Percentiles rank a stretch among this genome's conserved stretches.
Conservation (phyloP, 768 basidiomycete genomes). For the Lyophyllum decastes region DNA sequence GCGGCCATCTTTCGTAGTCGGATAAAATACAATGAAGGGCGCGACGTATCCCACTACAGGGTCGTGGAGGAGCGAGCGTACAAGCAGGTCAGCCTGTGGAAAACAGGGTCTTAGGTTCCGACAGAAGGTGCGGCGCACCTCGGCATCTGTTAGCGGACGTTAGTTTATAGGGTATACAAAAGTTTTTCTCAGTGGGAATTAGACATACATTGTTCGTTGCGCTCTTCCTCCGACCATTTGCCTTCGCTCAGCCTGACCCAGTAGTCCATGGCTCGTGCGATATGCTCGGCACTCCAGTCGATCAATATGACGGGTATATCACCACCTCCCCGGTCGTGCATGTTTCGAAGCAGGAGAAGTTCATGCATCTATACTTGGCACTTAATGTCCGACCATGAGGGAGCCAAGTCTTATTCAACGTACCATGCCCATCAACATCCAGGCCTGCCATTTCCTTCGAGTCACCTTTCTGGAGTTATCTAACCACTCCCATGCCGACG, state of each 20-base stretch:
- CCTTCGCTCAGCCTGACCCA: neutral
- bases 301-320: conserved; percentile 18
- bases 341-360: conserved; percentile 26
- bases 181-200: no score
- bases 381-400: neutral
- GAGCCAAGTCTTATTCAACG: neutral
- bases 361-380: conserved; percentile 20
- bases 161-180: no score
- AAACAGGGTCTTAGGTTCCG: no score
- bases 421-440: neutral
- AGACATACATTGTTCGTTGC: no score
- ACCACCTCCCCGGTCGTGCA: conserved; percentile 27
- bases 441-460: neutral
- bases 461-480: conserved; percentile 12
- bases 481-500: conserved; percentile 15
- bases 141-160: no score
- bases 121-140: no score
- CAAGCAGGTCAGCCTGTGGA: no score
- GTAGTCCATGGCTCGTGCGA: neutral
- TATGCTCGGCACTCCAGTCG: neutral
- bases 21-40: no score
- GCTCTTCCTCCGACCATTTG: neutral
- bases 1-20: no score
- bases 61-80: no score
- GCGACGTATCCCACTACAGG: no score